Evolutionary conservation across 2,329 filamentous ascomycete genomes (phyloP).

Genomic region (Stagonosporopsis chrysanthemi): DNA sequence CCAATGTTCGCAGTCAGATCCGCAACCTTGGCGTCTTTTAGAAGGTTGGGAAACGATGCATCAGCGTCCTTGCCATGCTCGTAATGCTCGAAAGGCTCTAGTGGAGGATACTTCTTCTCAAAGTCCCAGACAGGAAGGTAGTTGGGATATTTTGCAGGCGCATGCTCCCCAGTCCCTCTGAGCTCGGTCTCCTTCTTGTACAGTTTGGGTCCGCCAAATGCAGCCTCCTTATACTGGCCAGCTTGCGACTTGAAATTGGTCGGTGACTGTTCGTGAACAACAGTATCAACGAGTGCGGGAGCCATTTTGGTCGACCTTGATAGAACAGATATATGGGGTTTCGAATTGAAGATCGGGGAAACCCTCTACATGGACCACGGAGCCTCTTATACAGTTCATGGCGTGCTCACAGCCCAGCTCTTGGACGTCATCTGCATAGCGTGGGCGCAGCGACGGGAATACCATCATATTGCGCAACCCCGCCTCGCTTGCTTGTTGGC

Average conservation of each 20-base stretch:
- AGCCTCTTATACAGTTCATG: slow-evolving; percentile 25
- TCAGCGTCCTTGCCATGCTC: slow-evolving; percentile 81
- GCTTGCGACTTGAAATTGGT: slow-evolving; percentile 44
- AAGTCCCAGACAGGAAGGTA: slow-evolving; percentile 78
- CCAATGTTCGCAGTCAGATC: slow-evolving; percentile 78
- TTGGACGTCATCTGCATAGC: slow-evolving; percentile 12
- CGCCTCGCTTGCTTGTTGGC: slow-evolving; percentile 22
- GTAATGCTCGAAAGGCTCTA: slow-evolving; percentile 73
- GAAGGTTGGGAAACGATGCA: slow-evolving; percentile 70
- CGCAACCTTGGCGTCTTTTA: slow-evolving; percentile 61
- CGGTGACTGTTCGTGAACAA: slow-evolving; percentile 29
- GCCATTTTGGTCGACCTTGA: slow-evolving; percentile 44
- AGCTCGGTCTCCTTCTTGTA: slow-evolving; percentile 61
- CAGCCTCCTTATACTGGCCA: slow-evolving; percentile 53
- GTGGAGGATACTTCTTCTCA: slow-evolving; percentile 66
- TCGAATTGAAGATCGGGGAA: slow-evolving; percentile 5
- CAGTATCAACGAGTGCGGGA: slow-evolving; percentile 53
- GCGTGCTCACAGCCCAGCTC: neutral
- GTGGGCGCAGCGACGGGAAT: slow-evolving; percentile 8
- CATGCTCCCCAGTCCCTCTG: slow-evolving; percentile 61
- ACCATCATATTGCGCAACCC: slow-evolving; percentile 17
- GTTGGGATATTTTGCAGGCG: slow-evolving; percentile 70
- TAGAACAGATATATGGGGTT: neutral
- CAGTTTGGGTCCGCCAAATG: slow-evolving; percentile 51
- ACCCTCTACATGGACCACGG: neutral